Conservation (phyloP, 2,329 filamentous ascomycete genomes). For the Beauveria asiatica region DNA sequence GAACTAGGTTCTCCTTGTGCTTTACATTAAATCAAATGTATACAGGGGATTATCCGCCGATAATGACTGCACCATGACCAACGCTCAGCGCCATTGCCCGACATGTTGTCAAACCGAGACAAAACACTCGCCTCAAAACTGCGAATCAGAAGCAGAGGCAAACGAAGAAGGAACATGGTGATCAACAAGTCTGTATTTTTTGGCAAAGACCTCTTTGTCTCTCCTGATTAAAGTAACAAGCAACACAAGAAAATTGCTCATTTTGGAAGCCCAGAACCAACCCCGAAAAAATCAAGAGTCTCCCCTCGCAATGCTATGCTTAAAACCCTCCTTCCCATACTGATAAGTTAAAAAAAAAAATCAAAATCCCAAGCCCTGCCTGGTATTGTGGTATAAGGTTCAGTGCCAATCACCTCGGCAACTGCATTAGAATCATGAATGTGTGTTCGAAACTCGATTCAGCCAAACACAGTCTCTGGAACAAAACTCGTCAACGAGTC, state of each 20-base stretch:
- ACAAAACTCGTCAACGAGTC: not conserved
- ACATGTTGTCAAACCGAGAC: no score
- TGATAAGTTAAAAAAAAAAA: not conserved
- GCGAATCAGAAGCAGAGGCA: no score
- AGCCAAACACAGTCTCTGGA: not conserved
- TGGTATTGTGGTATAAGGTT: not conserved
- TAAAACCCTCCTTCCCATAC: not conserved
- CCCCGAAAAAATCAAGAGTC: not conserved
- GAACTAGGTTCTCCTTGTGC: no score
- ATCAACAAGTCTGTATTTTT: not conserved
- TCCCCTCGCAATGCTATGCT: slow-evolving; percentile 5
- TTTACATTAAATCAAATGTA: no score
- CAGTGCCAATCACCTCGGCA: not conserved
- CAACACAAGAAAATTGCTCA: not conserved
- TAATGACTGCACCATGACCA: no score
- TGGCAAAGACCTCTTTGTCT: not conserved
- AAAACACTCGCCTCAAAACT: no score
- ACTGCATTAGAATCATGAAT: not conserved
- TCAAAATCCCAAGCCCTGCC: not conserved
- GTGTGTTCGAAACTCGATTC: not conserved
- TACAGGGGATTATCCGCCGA: no score
- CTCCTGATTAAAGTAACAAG: not conserved
- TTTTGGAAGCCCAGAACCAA: not conserved
- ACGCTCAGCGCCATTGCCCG: no score
- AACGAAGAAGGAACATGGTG: no score